Conservation (phyloP, 2,329 filamentous ascomycete species). For the Clarireedia monteithiana region DNA sequence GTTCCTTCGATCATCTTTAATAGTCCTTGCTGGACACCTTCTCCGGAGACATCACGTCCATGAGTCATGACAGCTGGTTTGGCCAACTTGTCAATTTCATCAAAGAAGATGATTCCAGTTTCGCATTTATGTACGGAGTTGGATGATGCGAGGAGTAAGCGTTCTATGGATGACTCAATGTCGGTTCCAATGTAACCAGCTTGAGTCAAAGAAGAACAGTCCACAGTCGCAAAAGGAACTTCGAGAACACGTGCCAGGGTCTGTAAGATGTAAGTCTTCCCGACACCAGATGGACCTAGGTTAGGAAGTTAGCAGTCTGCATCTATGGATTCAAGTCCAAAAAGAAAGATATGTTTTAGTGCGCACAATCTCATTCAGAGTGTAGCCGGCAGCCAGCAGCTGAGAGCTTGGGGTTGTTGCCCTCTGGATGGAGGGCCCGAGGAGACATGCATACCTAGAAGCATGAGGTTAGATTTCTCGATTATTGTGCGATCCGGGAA, state of each 20-base stretch:
- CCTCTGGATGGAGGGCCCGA: too few relatives aligned
- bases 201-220: conserved; percentile 93
- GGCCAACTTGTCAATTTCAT: conserved; percentile 97
- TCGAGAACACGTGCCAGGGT: conserved; percentile 89
- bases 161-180: conserved; percentile 90
- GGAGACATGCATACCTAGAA: conserved; percentile 40
- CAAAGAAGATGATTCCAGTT: conserved; percentile 87
- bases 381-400: too few relatives aligned
- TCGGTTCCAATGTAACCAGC: conserved; percentile 97
- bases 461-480: conserved; percentile 89
- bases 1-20: conserved; percentile 95
- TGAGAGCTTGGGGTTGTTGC: too few relatives aligned
- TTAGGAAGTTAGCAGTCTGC: too few relatives aligned
- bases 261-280: conserved; percentile 84
- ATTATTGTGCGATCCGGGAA: conserved; percentile 37
- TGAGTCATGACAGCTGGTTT: conserved; percentile 68
- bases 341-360: too few relatives aligned
- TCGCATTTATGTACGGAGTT: conserved; percentile 81
- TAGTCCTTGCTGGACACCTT: conserved; percentile 92
- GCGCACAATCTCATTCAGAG: too few relatives aligned
- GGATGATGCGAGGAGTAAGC: conserved; percentile 81
- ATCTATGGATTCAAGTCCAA: too few relatives aligned
- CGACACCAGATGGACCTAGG: conserved; percentile 78
- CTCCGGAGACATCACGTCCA: conserved; percentile 88
- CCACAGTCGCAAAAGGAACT: conserved; percentile 89